phyloP scores from a whole-genome alignment of 768 basidiomycete species.

The Pisolithus tinctorius region DNA sequence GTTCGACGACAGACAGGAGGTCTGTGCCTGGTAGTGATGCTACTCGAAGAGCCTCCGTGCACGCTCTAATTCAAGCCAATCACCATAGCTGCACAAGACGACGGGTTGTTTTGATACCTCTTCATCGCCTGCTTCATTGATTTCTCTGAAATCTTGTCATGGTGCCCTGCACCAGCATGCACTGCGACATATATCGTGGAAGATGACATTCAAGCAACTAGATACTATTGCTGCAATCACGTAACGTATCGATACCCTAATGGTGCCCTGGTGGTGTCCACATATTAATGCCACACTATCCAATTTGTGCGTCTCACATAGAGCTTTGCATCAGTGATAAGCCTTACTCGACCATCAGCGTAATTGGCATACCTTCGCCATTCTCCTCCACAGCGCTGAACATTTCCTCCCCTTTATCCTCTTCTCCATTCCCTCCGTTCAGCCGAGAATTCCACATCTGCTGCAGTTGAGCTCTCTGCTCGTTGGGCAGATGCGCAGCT shows the following conservation, averaged over 20 bases:
- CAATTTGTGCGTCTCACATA: too few relatives aligned
- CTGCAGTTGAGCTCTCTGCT: slow-evolving; percentile 29
- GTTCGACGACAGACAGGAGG: slow-evolving; percentile 43
- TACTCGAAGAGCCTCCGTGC: slow-evolving; percentile 33
- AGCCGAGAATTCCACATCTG: slow-evolving; percentile 28
- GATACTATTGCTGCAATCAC: too few relatives aligned
- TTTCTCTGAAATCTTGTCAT: slow-evolving; percentile 40
- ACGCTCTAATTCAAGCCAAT: slow-evolving; percentile 38
- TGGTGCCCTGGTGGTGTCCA: too few relatives aligned
- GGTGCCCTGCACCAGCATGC: slow-evolving; percentile 77
- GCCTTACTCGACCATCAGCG: neutral
- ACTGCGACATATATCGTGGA: slow-evolving; percentile 46
- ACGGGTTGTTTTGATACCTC: slow-evolving; percentile 35
- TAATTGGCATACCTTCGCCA: neutral
- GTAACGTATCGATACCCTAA: neutral
- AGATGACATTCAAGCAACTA: slow-evolving; percentile 1
- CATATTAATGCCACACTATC: too few relatives aligned
- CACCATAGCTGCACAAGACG: neutral
- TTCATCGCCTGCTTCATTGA: slow-evolving; percentile 50
- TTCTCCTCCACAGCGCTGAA: neutral
- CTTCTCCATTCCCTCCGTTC: slow-evolving; percentile 1
- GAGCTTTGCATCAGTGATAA: neutral
- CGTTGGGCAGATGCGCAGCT: slow-evolving; percentile 20
- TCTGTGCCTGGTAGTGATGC: slow-evolving; percentile 10
- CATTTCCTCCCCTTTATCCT: neutral